phyloP scores from a whole-genome alignment of 208 protist genomes.

The Naegleria lovaniensis region DNA sequence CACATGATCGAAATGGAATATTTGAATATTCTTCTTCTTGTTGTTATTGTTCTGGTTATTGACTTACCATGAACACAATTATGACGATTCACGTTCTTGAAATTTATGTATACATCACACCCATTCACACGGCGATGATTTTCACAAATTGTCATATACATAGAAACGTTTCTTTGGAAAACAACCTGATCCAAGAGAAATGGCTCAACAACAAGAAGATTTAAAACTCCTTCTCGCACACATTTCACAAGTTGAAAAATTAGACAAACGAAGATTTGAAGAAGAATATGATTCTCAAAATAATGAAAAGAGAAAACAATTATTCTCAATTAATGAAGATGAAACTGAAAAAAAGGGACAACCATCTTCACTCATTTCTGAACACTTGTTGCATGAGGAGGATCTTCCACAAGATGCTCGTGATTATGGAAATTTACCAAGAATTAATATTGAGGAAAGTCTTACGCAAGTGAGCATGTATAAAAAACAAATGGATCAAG shows the following conservation, averaged over 20 bases:
- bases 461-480: neutral
- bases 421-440: neutral
- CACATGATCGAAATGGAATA: too few species aligned
- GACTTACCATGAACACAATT: too few species aligned
- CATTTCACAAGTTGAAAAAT: neutral
- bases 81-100: too few species aligned
- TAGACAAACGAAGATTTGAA: neutral
- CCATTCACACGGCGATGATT: too few species aligned
- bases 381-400: neutral
- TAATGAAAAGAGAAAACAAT: neutral
- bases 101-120: too few species aligned
- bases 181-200: neutral
- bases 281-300: neutral
- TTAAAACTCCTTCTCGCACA: neutral
- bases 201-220: neutral
- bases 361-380: neutral
- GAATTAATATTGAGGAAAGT: neutral
- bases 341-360: neutral
- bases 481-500: conserved; percentile 15
- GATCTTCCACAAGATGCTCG: neutral
- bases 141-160: neutral
- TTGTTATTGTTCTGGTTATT: too few species aligned
- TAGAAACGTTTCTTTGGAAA: neutral
- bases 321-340: neutral
- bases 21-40: too few species aligned